phyloP scores from a whole-genome alignment of 1,139 yeast species.

The Sugiyamaella paludigena region DNA sequence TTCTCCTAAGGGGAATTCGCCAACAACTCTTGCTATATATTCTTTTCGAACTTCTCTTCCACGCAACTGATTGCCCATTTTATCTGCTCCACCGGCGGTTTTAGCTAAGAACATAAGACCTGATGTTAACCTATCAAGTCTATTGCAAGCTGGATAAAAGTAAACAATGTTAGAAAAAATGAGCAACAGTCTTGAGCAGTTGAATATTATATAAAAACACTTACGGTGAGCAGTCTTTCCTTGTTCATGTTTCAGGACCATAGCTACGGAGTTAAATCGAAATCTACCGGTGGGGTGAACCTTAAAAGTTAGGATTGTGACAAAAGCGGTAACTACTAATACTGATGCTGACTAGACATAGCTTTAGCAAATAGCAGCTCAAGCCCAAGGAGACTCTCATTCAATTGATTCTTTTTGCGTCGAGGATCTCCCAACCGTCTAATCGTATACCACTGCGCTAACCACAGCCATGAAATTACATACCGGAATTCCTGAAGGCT shows the following conservation, averaged over 20 bases:
- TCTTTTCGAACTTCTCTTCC: constrained; percentile 76
- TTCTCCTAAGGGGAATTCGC: constrained; percentile 67
- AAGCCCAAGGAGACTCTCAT: too few relatives aligned
- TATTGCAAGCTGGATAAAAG: constrained; percentile 57
- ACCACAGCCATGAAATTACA: too few relatives aligned
- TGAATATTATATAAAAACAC: constrained; percentile 16
- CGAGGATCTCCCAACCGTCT: too few relatives aligned
- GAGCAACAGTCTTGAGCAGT: too few relatives aligned
- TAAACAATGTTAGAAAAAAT: constrained; percentile 7
- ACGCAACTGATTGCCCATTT: constrained; percentile 68
- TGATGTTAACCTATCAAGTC: constrained; percentile 87
- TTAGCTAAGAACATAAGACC: constrained; percentile 94
- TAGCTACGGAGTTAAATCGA: constrained; percentile 83
- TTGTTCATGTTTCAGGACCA: constrained; percentile 66
- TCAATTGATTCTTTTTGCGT: background rate
- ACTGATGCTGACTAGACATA: background rate
- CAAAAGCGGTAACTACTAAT: background rate
- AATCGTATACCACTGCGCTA: too few relatives aligned
- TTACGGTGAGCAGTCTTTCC: constrained; percentile 62
- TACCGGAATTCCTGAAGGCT: constrained; percentile 93
- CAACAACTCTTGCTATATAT: constrained; percentile 83
- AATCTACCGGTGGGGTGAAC: constrained; percentile 94
- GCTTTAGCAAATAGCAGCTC: too few relatives aligned
- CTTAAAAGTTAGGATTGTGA: constrained; percentile 17
- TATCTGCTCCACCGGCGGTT: constrained; percentile 75